Conservation (phyloP, 108 stramenopile genomes). For the Fistulifera pelliculosa region DNA sequence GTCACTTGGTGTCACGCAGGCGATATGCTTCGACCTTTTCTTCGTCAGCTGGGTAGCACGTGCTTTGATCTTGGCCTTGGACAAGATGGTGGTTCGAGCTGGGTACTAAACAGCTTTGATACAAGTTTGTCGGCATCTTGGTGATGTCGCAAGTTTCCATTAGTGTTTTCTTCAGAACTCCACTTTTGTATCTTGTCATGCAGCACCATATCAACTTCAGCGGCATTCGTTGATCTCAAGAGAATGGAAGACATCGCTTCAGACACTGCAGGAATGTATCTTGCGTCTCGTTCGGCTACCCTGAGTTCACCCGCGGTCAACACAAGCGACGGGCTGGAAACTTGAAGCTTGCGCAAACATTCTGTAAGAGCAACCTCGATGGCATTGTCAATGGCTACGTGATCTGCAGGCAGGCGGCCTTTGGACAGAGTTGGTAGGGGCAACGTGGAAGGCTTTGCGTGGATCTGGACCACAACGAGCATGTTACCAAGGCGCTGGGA, state of each 20-base stretch:
- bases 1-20: too few relatives aligned
- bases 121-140: too few relatives aligned
- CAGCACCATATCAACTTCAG: too few relatives aligned
- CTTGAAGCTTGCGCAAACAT: conserved; percentile 63
- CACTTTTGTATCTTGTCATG: too few relatives aligned
- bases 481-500: conserved; percentile 58
- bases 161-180: too few relatives aligned
- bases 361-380: conserved; percentile 48
- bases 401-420: conserved; percentile 68
- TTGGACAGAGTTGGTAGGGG: conserved; percentile 81
- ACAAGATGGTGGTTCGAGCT: too few relatives aligned
- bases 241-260: conserved; percentile 47
- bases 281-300: conserved; percentile 52
- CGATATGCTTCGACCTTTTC: too few relatives aligned
- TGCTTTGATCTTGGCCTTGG: too few relatives aligned
- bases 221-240: conserved; percentile 4
- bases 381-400: conserved; percentile 53
- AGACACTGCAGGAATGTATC: conserved; percentile 58
- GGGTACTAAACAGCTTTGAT: too few relatives aligned
- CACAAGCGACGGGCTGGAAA: conserved; percentile 54
- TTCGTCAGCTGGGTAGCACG: too few relatives aligned
- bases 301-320: conserved; percentile 59
- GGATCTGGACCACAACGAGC: conserved; percentile 58
- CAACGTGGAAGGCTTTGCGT: conserved; percentile 55
- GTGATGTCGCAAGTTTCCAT: too few relatives aligned